Conservation (phyloP, 441 rosid genomes). For the Metrosideros polymorpha region DNA sequence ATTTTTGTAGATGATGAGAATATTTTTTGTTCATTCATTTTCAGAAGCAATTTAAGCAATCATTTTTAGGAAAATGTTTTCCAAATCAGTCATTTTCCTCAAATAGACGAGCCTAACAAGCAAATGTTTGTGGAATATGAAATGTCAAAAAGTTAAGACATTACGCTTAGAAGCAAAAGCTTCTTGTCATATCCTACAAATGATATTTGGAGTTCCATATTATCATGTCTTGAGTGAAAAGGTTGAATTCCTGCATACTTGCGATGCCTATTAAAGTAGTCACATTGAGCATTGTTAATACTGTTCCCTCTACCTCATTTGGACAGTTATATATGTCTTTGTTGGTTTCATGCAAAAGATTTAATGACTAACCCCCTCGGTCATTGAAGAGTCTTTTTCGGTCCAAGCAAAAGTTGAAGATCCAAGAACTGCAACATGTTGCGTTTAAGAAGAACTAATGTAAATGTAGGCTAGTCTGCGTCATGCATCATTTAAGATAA, state of each 20-base stretch:
- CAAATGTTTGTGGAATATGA: background rate
- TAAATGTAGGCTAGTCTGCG: background rate
- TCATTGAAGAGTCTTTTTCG: background rate
- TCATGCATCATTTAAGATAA: background rate
- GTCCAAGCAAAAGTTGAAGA: background rate
- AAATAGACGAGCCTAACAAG: too few species aligned
- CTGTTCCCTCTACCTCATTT: background rate
- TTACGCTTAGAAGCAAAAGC: background rate
- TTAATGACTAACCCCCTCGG: background rate
- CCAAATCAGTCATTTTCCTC: too few species aligned
- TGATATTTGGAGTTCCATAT: background rate
- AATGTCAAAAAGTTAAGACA: background rate
- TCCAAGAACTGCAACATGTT: background rate
- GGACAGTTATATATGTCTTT: background rate
- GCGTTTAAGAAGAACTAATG: background rate
- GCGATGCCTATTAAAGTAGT: background rate
- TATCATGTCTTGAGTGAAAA: background rate
- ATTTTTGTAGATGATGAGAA: too few species aligned
- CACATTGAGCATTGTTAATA: background rate
- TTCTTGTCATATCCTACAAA: background rate
- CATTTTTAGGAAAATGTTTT: too few species aligned
- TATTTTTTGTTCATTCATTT: too few species aligned
- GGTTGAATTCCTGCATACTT: background rate
- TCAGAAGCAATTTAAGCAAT: too few species aligned
- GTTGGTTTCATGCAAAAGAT: background rate